These are phyloP conservation scores for Verticillium tricorpus DNA, from an alignment of 2,329 filamentous ascomycete genomes.

Conservation along the genomic window DNA sequence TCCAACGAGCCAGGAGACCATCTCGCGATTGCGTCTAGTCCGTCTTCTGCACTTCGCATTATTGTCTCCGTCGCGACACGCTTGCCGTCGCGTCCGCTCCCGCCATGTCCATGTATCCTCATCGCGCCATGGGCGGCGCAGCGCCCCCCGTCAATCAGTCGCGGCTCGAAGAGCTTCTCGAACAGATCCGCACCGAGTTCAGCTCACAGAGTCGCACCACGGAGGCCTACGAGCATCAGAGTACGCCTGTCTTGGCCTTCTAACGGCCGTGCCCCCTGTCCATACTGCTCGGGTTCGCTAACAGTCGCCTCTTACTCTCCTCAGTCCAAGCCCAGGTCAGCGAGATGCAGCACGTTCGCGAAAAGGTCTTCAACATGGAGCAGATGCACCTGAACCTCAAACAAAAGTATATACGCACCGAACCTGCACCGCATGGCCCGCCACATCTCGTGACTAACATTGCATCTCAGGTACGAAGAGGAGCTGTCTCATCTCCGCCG, in stretches of 20 bases:
- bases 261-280: not conserved
- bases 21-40: not conserved
- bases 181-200: conserved; percentile 87
- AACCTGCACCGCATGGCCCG: too few relatives aligned
- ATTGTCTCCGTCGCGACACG: not conserved
- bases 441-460: conserved; percentile 9
- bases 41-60: not conserved
- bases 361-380: conserved; percentile 91
- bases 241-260: conserved; percentile 42
- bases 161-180: conserved; percentile 86
- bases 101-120: conserved; percentile 78
- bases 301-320: conserved; percentile 16
- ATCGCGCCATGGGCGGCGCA: conserved; percentile 70
- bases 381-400: conserved; percentile 85
- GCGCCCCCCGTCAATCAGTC: conserved; percentile 54
- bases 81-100: not conserved
- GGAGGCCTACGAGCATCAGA: conserved; percentile 87
- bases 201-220: conserved; percentile 77
- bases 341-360: conserved; percentile 90
- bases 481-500: conserved; percentile 81
- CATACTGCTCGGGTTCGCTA: not conserved
- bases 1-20: not conserved
- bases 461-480: conserved; percentile 77
- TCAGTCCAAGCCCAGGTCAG: conserved; percentile 85
- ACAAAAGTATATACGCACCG: conserved; percentile 64